Base-by-base conservation (phyloP, 805 yeast genomes). In the Schwanniomyces sp. region DNA sequence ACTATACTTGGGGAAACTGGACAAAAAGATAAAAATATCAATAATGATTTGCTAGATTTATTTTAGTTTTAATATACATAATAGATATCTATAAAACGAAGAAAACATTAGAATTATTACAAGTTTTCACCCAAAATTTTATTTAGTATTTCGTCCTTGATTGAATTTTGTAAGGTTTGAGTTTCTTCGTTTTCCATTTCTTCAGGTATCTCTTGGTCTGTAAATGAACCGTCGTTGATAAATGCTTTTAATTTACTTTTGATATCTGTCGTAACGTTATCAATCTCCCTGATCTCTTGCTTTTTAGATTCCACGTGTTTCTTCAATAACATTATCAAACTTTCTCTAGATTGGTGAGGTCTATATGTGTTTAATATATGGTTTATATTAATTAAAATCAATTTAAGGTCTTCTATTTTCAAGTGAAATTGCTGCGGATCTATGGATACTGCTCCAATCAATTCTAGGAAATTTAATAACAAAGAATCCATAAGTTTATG, bases 331-430 rank as follows among this genome's bases (percentile, higher is more conserved):
- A 89, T 75, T 38, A 91, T 88, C 53, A 94, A 73, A 43, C 91
- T 85, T 59, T 94, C 99, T 44, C 97, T 76, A 3, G 96, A 86
- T 62, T 94, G 99, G 66, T 94, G 98, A 2, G 97, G 94, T 51
- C 99, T 75, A 66, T 94, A 94, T 44, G 91, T 91, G 63, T 94
- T 94, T 49, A 94, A 70, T 32, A 94, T 70, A 64, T 94, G 98
- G 63, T 94, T 97, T 53, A 94, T 84, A 61, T 94, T 94, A 61
- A 92, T 86, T 44, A 94, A 70, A 9, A 92, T 82, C 11, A 86
- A 77, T 52, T 95, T 80, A 34, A 94, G 81, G 53, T 89, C 82
- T 53, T 91, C 96, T 25, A 91, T 80, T 57, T 89, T 87, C 5
- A 67, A 64, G 41, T 67, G 67, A 46, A 76, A 78, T 44, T 79